These are phyloP conservation scores for Trichocladium antarcticum DNA, from an alignment of 495 filamentous ascomycete genomes.

Conservation along the genomic window DNA sequence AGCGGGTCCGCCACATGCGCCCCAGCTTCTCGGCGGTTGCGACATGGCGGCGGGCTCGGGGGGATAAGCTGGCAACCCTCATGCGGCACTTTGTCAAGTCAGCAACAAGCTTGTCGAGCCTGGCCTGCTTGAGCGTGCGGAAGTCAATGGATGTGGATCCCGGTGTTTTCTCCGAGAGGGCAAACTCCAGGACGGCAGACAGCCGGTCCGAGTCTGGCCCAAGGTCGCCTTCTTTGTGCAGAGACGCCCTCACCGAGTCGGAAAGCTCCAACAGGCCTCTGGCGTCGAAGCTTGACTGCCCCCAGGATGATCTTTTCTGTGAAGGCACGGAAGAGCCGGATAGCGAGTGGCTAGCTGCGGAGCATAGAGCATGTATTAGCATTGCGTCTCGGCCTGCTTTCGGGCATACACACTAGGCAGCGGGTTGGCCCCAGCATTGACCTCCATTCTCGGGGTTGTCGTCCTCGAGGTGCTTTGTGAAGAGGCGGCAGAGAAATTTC, in stretches of 20 bases:
- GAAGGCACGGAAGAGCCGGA: not conserved
- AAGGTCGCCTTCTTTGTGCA: slow-evolving; percentile 12
- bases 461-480: not conserved
- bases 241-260: slow-evolving; percentile 24
- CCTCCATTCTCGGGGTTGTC: no score
- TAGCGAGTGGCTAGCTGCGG: not conserved
- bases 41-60: slow-evolving; percentile 14
- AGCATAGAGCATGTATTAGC: not conserved
- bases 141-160: slow-evolving; percentile 17
- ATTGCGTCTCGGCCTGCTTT: not conserved
- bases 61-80: slow-evolving; percentile 4
- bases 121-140: slow-evolving; percentile 29
- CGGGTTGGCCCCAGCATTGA: no score
- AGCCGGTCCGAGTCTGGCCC: slow-evolving; percentile 19
- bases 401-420: not conserved
- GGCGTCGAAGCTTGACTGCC: not conserved
- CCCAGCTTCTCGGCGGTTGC: slow-evolving; percentile 25
- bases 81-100: slow-evolving; percentile 24
- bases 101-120: slow-evolving; percentile 33
- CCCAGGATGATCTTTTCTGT: not conserved
- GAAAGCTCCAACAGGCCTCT: slow-evolving; percentile 22
- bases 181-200: slow-evolving; percentile 25
- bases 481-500: not conserved
- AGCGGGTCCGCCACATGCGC: slow-evolving; percentile 28
- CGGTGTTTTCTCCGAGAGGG: slow-evolving; percentile 23